Conservation (phyloP, 371 early-diverging fungal species). For the Capniomyces stellatus region DNA sequence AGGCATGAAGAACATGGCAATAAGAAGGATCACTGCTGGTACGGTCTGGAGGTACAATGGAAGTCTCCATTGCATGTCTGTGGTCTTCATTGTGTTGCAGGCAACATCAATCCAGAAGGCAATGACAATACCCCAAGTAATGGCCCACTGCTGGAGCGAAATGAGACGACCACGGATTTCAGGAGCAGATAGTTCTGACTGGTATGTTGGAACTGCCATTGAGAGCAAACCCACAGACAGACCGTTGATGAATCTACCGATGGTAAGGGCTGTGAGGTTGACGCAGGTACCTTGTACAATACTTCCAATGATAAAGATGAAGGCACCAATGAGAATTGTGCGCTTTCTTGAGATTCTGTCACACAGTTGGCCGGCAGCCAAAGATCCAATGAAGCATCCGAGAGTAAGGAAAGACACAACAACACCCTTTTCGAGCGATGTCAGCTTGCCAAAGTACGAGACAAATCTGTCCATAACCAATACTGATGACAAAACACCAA, state of each 20-base stretch:
- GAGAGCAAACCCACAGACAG: slow-evolving; percentile 71
- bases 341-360: slow-evolving; percentile 58
- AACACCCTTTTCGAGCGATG: slow-evolving; percentile 25
- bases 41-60: slow-evolving; percentile 62
- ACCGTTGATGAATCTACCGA: slow-evolving; percentile 64
- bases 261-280: slow-evolving; percentile 34
- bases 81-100: slow-evolving; percentile 25
- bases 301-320: slow-evolving; percentile 51
- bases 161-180: slow-evolving; percentile 69
- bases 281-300: slow-evolving; percentile 45
- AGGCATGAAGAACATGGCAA: slow-evolving; percentile 61
- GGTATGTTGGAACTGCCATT: slow-evolving; percentile 77
- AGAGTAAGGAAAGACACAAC: slow-evolving; percentile 49
- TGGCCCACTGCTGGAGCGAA: slow-evolving; percentile 76
- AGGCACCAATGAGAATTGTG: slow-evolving; percentile 46
- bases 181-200: slow-evolving; percentile 75
- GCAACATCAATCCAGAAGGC: slow-evolving; percentile 62
- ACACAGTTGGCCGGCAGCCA: slow-evolving; percentile 41
- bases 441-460: slow-evolving; percentile 34
- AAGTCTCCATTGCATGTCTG: slow-evolving; percentile 49
- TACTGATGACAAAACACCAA: slow-evolving; percentile 28
- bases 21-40: slow-evolving; percentile 44
- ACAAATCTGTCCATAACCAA: slow-evolving; percentile 27
- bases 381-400: slow-evolving; percentile 44
- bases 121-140: slow-evolving; percentile 46